Evolutionary conservation across 805 yeast genomes (phyloP), one percentile per base, ranked within the genome.

Genomic region (Hanseniaspora nectarophila): DNA sequence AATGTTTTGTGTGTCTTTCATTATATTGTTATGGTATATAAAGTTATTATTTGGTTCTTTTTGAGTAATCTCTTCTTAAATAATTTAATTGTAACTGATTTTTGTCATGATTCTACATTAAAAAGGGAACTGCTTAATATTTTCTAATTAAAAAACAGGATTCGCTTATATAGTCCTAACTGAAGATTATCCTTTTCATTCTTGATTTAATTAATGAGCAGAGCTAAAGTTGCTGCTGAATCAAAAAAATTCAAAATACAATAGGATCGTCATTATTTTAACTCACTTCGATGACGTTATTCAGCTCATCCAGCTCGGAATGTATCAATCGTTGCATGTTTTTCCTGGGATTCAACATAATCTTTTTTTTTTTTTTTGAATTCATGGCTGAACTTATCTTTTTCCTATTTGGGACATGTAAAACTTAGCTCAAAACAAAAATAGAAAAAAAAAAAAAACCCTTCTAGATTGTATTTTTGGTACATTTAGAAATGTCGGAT

Each of bases 1-100:
- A 24, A 48, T 31, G 16, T 31, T 32, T 28, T 23, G 31, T 13
- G 47, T 23, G 33, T 51, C 45, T 33, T 32, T 51, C 40, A 44
- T 43, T 6, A 1, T 18, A 1, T 16, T 32, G 24, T 10, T 33
- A 13, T 35, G 21, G 29, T 40, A 26, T 16, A 40, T 26, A 12
- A 40, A 16, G 5, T 3, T 12, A n/a, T 31, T 31, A n/a, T n/a
- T n/a, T n/a, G n/a, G n/a, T n/a, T n/a, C n/a, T n/a, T n/a, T n/a
- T n/a, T n/a, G n/a, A n/a, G n/a, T n/a, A n/a, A n/a, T n/a, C n/a
- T n/a, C n/a, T n/a, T n/a, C n/a, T n/a, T n/a, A n/a, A n/a, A n/a
- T n/a, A n/a, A n/a, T n/a, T n/a, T n/a, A n/a, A n/a, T n/a, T n/a
- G n/a, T n/a, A n/a, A n/a, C n/a, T n/a, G 33, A n/a, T 31, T 15